phyloP scores from a whole-genome alignment of 202 grass and related monocot genomes.

The Setaria italica region DNA sequence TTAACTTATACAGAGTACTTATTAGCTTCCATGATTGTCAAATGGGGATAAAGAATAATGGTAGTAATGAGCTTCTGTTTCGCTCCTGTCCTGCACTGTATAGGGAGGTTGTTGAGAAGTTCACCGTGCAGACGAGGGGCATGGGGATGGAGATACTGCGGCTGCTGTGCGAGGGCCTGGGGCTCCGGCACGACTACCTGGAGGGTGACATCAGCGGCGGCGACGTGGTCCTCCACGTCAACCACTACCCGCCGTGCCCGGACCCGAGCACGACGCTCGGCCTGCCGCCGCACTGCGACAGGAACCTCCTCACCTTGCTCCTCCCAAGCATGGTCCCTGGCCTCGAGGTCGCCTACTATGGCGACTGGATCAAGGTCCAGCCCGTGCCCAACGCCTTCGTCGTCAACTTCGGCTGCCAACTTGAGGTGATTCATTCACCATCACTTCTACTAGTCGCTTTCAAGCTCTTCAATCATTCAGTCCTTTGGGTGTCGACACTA shows the following conservation, averaged over 20 bases:
- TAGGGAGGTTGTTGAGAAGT: constrained; percentile 43
- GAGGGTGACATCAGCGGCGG: constrained; percentile 46
- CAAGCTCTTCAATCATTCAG: no score
- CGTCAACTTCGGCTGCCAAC: constrained; percentile 59
- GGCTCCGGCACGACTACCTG: constrained; percentile 46
- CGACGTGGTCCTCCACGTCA: constrained; percentile 44
- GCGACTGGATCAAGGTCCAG: constrained; percentile 44
- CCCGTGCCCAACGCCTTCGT: constrained; percentile 46
- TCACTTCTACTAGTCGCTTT: neutral
- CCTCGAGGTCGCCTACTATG: constrained; percentile 52
- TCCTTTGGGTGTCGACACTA: neutral
- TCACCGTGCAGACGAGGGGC: constrained; percentile 43
- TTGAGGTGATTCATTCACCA: constrained; percentile 9
- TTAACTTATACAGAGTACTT: no score
- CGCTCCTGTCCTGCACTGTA: neutral
- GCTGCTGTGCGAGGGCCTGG: constrained; percentile 51
- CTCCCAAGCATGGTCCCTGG: constrained; percentile 39
- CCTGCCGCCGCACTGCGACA: constrained; percentile 55
- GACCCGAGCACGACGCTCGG: constrained; percentile 48
- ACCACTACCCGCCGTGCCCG: constrained; percentile 58
- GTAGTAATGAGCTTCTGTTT: no score
- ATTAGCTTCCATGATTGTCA: no score
- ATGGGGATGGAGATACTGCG: constrained; percentile 43
- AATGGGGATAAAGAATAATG: no score
- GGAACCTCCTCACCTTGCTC: constrained; percentile 53